Conservation (phyloP, 176 grass and related monocot species). For the Canna indica region DNA sequence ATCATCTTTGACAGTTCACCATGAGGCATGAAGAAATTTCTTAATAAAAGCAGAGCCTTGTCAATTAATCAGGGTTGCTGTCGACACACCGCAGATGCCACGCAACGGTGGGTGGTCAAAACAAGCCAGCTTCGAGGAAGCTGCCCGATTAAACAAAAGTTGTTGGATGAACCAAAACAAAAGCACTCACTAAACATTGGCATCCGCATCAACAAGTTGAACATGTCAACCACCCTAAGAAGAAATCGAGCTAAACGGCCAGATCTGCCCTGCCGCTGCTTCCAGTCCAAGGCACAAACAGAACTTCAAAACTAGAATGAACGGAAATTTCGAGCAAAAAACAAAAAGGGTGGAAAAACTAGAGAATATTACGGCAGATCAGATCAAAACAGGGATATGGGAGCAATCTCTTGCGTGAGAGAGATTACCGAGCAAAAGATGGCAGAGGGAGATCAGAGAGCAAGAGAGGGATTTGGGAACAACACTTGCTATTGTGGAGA, state of each 20-base stretch:
- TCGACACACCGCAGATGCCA: not conserved
- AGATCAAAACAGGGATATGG: not conserved
- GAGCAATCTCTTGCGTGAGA: not conserved
- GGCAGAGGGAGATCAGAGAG: not conserved
- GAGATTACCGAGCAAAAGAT: not conserved
- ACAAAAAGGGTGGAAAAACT: not conserved
- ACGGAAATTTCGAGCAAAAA: not conserved
- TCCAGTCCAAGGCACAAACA: not conserved
- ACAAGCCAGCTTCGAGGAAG: not conserved
- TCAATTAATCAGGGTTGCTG: not conserved
- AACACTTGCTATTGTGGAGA: not conserved
- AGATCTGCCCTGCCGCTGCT: not conserved
- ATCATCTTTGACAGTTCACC: not conserved
- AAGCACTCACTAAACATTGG: not conserved
- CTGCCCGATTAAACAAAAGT: not conserved
- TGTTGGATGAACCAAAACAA: not conserved
- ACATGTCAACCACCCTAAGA: not conserved
- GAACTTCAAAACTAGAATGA: not conserved
- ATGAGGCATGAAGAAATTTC: not conserved
- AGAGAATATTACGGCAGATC: not conserved
- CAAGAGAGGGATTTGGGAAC: not conserved
- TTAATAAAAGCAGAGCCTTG: not conserved
- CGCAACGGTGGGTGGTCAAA: not conserved
- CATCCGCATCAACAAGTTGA: not conserved
- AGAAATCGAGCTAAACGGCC: not conserved